Evolutionary conservation across 169 alveolate genomes (phyloP).

Genomic region (Cryptosporidium muris): DNA sequence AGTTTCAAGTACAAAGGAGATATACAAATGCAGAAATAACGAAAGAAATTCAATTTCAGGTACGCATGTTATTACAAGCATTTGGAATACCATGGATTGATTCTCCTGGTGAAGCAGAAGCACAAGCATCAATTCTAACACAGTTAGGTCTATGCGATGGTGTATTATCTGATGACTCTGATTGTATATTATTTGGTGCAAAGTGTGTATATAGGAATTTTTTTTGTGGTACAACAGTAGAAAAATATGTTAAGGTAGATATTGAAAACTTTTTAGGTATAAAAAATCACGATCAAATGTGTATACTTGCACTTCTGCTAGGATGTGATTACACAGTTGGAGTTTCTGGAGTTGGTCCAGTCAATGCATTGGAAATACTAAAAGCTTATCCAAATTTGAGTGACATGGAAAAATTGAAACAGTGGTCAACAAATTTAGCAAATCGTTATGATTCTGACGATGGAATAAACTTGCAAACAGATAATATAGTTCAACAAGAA

Average conservation of each 20-base stretch:
- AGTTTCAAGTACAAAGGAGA: conserved; percentile 56
- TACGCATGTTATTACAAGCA: conserved; percentile 80
- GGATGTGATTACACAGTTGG: conserved; percentile 96
- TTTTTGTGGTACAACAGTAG: conserved; percentile 85
- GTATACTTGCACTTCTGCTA: conserved; percentile 87
- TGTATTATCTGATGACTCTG: conserved; percentile 94
- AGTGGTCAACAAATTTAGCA: conserved; percentile 82
- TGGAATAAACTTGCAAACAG: neutral
- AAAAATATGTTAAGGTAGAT: conserved; percentile 83
- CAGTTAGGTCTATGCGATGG: conserved; percentile 81
- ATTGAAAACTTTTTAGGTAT: conserved; percentile 83
- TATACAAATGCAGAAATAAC: conserved; percentile 70
- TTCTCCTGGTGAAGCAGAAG: conserved; percentile 97
- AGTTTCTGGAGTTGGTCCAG: conserved; percentile 94
- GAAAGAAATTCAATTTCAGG: conserved; percentile 74
- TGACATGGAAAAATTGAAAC: conserved; percentile 79
- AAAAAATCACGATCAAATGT: conserved; percentile 84
- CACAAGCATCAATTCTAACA: conserved; percentile 90
- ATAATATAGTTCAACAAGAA: conserved; percentile 26
- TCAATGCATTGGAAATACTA: conserved; percentile 92
- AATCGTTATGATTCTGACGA: neutral
- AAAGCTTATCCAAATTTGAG: conserved; percentile 88
- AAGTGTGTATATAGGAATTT: conserved; percentile 87
- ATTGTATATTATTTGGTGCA: conserved; percentile 92
- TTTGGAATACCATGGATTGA: conserved; percentile 92